A percentile compares a stretch with the other conserved stretches of the same genome.
phyloP scores from a whole-genome alignment of 306 rosid genomes.

The Cucurbita argyrosperma region DNA sequence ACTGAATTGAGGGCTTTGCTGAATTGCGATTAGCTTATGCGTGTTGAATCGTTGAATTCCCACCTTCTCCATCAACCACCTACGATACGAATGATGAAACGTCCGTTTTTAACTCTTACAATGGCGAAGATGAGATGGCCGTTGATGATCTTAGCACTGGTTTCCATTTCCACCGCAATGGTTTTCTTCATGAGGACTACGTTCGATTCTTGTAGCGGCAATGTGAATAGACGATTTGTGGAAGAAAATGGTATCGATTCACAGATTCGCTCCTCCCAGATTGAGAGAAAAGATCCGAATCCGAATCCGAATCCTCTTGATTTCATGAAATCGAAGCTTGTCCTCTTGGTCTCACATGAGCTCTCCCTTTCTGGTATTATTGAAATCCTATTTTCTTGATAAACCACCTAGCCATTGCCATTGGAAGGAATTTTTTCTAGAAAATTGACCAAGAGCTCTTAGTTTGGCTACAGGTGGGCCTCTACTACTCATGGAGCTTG shows the following conservation, averaged over 20 bases:
- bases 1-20: background rate
- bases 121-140: slow-evolving; percentile 47
- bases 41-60: background rate
- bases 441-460: background rate
- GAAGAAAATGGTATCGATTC: slow-evolving; percentile 5
- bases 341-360: slow-evolving; percentile 77
- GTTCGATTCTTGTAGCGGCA: slow-evolving; percentile 34
- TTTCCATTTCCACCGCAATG: slow-evolving; percentile 49
- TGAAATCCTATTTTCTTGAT: background rate
- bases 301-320: slow-evolving; percentile 36
- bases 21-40: slow-evolving; percentile 1
- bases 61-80: background rate
- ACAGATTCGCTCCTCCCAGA: slow-evolving; percentile 19
- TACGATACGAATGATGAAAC: background rate
- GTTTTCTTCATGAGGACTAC: slow-evolving; percentile 36
- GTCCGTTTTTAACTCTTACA: background rate
- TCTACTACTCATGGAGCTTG: slow-evolving; percentile 63
- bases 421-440: background rate
- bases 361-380: slow-evolving; percentile 61
- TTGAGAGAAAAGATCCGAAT: slow-evolving; percentile 9
- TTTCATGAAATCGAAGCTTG: slow-evolving; percentile 79
- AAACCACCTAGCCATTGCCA: background rate
- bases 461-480: slow-evolving; percentile 46
- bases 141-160: slow-evolving; percentile 31
- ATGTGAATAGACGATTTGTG: slow-evolving; percentile 3